Evolutionary conservation across 2,329 filamentous ascomycete species (phyloP).

Genomic region (Sporothrix brunneoviolacea): DNA sequence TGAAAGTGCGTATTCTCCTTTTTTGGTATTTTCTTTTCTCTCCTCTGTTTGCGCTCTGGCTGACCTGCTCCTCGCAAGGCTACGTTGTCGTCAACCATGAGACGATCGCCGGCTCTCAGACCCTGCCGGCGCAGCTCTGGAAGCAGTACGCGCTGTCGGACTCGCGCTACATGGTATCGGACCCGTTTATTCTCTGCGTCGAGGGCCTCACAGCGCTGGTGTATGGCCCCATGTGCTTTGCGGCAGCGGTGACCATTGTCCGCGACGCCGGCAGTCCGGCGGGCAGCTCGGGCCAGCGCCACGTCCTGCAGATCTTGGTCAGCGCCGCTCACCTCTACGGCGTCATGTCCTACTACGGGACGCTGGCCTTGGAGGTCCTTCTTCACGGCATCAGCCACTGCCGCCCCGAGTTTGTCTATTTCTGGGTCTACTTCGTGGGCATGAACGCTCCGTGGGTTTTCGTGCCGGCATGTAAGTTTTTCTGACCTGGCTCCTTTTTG

Average conservation of each 20-base stretch:
- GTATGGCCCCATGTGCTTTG: slow-evolving; percentile 54
- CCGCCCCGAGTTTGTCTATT: slow-evolving; percentile 54
- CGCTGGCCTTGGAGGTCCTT: slow-evolving; percentile 43
- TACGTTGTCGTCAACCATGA: slow-evolving; percentile 71
- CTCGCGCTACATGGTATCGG: slow-evolving; percentile 75
- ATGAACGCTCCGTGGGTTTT: slow-evolving; percentile 56
- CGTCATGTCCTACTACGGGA: slow-evolving; percentile 56
- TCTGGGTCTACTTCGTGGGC: slow-evolving; percentile 57
- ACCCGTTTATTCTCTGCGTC: slow-evolving; percentile 80
- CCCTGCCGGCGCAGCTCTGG: slow-evolving; percentile 79
- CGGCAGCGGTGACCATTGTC: slow-evolving; percentile 41
- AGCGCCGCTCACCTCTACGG: slow-evolving; percentile 53
- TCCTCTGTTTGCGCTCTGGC: background rate
- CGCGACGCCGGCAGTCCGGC: slow-evolving; percentile 16
- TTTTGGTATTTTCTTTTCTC: background rate
- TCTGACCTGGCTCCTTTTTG: background rate
- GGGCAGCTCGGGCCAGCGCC: slow-evolving; percentile 34
- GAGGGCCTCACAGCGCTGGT: slow-evolving; percentile 69
- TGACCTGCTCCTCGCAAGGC: slow-evolving; percentile 32
- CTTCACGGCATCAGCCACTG: slow-evolving; percentile 43
- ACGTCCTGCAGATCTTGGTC: slow-evolving; percentile 45
- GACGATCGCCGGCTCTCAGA: slow-evolving; percentile 59
- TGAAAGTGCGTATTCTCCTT: slow-evolving; percentile 50
- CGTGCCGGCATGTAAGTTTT: slow-evolving; percentile 45
- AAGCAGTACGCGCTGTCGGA: slow-evolving; percentile 88